Percentiles rank a stretch among this genome's conserved stretches.
Evolutionary conservation across 208 protist species (phyloP).

Genomic region (Herpetomonas tarakana): DNA sequence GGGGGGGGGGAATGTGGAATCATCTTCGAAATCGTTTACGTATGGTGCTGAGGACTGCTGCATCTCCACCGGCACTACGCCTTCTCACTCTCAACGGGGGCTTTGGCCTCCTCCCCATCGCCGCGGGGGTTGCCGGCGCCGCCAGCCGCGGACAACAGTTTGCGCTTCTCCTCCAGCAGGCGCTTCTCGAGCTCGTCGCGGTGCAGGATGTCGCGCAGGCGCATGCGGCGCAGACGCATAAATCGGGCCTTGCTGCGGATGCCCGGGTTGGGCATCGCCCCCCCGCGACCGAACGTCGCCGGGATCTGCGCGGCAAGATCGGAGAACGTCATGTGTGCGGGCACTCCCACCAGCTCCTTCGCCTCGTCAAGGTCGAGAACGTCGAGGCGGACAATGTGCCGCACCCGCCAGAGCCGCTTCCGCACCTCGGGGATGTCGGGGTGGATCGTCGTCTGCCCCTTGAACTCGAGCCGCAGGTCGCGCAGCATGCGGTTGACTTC

Average conservation of each 20-base stretch:
- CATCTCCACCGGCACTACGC: no score
- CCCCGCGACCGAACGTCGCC: constrained; percentile 52
- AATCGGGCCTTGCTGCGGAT: constrained; percentile 79
- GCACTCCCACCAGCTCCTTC: constrained; percentile 70
- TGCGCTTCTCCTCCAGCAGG: constrained; percentile 60
- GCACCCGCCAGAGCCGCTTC: constrained; percentile 72
- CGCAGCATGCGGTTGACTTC: constrained; percentile 83
- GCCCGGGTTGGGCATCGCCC: constrained; percentile 29
- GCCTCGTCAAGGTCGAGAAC: constrained; percentile 80
- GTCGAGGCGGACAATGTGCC: constrained; percentile 74
- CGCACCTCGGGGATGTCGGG: constrained; percentile 72
- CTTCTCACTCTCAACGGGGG: no score
- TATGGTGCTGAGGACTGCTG: no score
- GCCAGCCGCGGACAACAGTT: constrained; percentile 12
- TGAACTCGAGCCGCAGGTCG: constrained; percentile 80
- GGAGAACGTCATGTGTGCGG: constrained; percentile 71
- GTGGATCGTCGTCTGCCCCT: constrained; percentile 77
- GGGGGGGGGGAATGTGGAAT: no score
- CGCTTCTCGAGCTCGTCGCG: constrained; percentile 72
- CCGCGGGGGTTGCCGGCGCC: no score
- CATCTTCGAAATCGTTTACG: no score
- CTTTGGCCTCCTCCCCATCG: not conserved
- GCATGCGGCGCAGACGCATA: constrained; percentile 77
- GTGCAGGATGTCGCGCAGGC: constrained; percentile 78
- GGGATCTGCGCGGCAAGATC: constrained; percentile 68